A percentile compares a stretch with the other conserved stretches of the same genome.
phyloP scores from a whole-genome alignment of 352 stramenopile genomes.

The Globisporangium orthogonon region DNA sequence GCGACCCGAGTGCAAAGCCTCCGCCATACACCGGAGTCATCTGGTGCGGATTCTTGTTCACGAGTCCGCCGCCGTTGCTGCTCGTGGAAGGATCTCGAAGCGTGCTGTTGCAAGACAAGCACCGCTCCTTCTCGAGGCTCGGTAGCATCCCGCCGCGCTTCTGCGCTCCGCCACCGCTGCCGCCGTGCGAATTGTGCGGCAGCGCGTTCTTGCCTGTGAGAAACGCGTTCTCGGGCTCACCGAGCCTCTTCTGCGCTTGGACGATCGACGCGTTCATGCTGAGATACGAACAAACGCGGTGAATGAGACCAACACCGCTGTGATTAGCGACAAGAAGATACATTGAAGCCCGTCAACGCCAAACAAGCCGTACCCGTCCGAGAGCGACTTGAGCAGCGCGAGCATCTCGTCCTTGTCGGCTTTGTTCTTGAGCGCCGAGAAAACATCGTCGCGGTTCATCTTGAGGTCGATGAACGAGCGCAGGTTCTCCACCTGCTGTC shows the following conservation, averaged over 20 bases:
- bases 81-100: conserved; percentile 33
- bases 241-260: conserved; percentile 52
- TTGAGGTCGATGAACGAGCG: conserved; percentile 85
- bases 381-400: conserved; percentile 66
- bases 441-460: conserved; percentile 86
- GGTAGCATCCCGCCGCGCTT: conserved; percentile 52
- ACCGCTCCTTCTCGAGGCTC: conserved; percentile 74
- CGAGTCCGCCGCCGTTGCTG: conserved; percentile 12
- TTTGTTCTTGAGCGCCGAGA: conserved; percentile 78
- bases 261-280: conserved; percentile 80
- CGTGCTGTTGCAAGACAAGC: conserved; percentile 70
- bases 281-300: background rate
- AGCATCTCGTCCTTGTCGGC: conserved; percentile 85
- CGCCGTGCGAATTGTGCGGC: background rate
- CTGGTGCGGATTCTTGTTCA: conserved; percentile 62
- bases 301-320: background rate
- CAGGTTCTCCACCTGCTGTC: conserved; percentile 81
- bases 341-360: background rate
- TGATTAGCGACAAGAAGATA: background rate
- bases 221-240: conserved; percentile 62
- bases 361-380: conserved; percentile 25
- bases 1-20: conserved; percentile 49
- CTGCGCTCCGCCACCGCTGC: conserved; percentile 11
- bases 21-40: conserved; percentile 66
- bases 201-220: conserved; percentile 64